phyloP scores from a whole-genome alignment of 257 asterid genomes.

The Capsicum baccatum region DNA sequence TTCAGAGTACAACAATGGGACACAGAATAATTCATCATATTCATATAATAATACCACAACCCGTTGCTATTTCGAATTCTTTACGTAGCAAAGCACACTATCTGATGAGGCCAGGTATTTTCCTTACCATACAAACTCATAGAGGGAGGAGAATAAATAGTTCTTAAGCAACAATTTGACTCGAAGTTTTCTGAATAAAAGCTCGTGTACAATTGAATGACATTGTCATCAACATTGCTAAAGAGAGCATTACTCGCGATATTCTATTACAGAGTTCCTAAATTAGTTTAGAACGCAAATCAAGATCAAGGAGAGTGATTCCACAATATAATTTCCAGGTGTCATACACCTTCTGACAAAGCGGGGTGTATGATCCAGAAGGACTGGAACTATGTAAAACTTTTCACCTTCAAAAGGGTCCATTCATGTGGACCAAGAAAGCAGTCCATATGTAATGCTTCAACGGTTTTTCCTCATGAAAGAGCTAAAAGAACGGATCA shows the following conservation, averaged over 20 bases:
- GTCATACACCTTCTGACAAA: background rate
- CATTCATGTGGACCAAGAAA: background rate
- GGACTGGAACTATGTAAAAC: background rate
- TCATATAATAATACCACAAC: background rate
- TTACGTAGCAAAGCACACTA: slow-evolving; percentile 7
- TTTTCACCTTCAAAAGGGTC: slow-evolving; percentile 21
- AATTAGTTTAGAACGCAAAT: background rate
- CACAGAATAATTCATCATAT: slow-evolving; percentile 28
- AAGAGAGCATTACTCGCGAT: background rate
- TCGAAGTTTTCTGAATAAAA: background rate
- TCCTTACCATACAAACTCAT: slow-evolving; percentile 25
- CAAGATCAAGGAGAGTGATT: slow-evolving; percentile 6
- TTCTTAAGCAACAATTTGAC: no score
- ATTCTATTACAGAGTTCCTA: background rate
- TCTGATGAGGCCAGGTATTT: slow-evolving; percentile 5
- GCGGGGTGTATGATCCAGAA: background rate
- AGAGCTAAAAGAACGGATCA: slow-evolving; percentile 24
- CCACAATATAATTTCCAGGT: background rate
- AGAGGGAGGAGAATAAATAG: background rate
- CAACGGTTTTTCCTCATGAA: slow-evolving; percentile 24
- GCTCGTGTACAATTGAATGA: background rate
- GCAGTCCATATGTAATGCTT: slow-evolving; percentile 11
- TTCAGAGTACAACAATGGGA: slow-evolving; percentile 21
- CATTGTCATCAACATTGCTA: background rate
- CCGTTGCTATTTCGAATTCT: background rate